phyloP scores from a whole-genome alignment of 768 basidiomycete species.

The Pulveroboletus sp. region DNA sequence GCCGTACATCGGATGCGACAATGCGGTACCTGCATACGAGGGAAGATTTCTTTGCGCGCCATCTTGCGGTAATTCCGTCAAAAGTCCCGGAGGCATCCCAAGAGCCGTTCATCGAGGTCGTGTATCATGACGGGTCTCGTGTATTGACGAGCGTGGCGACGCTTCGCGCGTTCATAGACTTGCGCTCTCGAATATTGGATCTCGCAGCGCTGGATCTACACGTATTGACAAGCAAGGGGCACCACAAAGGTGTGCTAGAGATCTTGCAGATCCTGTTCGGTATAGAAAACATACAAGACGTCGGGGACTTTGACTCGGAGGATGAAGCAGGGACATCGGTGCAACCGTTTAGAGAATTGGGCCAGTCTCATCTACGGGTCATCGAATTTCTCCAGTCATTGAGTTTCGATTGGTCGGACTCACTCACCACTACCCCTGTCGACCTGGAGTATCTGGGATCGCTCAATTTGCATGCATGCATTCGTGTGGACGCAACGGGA shows the following conservation, averaged over 20 bases:
- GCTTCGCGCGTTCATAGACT: constrained; percentile 70
- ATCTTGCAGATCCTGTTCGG: constrained; percentile 82
- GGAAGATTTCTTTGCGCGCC: constrained; percentile 85
- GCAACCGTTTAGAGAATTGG: constrained; percentile 62
- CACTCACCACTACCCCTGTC: constrained; percentile 50
- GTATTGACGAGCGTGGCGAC: constrained; percentile 63
- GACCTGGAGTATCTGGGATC: constrained; percentile 61
- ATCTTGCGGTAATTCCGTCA: constrained; percentile 73
- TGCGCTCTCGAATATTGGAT: constrained; percentile 83
- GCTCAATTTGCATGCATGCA: constrained; percentile 65
- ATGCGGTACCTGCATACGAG: constrained; percentile 83
- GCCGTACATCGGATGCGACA: constrained; percentile 72
- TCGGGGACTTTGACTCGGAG: constrained; percentile 34
- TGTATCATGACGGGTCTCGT: constrained; percentile 68
- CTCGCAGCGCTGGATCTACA: constrained; percentile 86
- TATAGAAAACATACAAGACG: constrained; percentile 48
- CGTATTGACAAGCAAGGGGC: constrained; percentile 73
- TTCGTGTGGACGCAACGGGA: constrained; percentile 61
- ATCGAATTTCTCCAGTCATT: constrained; percentile 86
- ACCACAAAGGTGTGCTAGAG: constrained; percentile 66
- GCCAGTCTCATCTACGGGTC: constrained; percentile 79
- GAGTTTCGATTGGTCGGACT: constrained; percentile 86
- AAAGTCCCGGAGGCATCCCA: constrained; percentile 47
- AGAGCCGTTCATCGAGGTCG: constrained; percentile 50
- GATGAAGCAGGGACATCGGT: constrained; percentile 35